Conservation (phyloP, 306 rosid species). For the Astragalus glycyphyllos region DNA sequence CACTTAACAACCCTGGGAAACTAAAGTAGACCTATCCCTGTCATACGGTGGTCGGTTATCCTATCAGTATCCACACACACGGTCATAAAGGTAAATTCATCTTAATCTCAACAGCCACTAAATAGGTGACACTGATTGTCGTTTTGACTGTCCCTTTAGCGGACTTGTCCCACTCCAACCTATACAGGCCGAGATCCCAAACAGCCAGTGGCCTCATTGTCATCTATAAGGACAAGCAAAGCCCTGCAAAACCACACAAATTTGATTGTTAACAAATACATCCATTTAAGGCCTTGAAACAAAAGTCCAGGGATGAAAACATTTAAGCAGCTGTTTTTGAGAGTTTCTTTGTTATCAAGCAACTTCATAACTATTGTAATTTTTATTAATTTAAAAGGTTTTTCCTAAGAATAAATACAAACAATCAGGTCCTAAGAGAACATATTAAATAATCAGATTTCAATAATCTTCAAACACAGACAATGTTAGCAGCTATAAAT, state of each 20-base stretch:
- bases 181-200: conserved; percentile 27
- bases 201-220: conserved; percentile 8
- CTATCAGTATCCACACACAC: conserved; percentile 44
- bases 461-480: conserved; percentile 4
- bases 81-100: conserved; percentile 28
- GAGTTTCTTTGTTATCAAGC: not conserved
- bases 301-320: not conserved
- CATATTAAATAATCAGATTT: conserved; percentile 21
- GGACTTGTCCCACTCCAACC: conserved; percentile 30
- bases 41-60: conserved; percentile 45
- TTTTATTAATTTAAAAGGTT: not conserved
- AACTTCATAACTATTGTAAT: not conserved
- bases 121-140: conserved; percentile 19
- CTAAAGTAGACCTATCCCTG: conserved; percentile 44
- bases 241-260: conserved; percentile 47
- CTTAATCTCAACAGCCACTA: conserved; percentile 40
- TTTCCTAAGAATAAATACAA: not conserved
- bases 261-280: not conserved
- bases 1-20: conserved; percentile 46
- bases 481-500: conserved; percentile 4
- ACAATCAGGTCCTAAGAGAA: not conserved
- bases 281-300: conserved; percentile 11
- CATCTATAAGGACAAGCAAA: conserved; percentile 35
- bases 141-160: conserved; percentile 33
- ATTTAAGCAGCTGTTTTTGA: not conserved